These are phyloP conservation scores for Leccinum fallax DNA, from an alignment of 1,284 basidiomycete genomes.

Conservation along the genomic window DNA sequence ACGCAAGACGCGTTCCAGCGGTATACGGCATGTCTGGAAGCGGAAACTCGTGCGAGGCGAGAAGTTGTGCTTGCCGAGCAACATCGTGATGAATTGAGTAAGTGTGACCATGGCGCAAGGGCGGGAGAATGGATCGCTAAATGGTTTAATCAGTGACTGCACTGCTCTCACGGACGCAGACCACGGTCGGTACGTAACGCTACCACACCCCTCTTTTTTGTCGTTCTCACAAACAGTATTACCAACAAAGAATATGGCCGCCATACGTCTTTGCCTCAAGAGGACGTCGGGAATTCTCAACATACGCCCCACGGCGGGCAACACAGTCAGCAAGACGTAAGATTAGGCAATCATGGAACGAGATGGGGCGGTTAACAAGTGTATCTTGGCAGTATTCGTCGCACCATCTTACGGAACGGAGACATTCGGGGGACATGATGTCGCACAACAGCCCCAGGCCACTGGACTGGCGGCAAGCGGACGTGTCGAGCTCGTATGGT, in stretches of 20 bases:
- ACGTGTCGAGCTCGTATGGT: slow-evolving; percentile 49
- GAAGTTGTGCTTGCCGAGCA: slow-evolving; percentile 66
- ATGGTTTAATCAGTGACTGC: slow-evolving; percentile 46
- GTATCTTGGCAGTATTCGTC: slow-evolving; percentile 33
- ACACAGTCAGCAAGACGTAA: slow-evolving; percentile 38
- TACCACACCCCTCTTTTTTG: slow-evolving; percentile 6
- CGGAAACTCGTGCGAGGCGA: slow-evolving; percentile 64
- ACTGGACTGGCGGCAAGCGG: slow-evolving; percentile 54
- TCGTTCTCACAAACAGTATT: slow-evolving; percentile 25
- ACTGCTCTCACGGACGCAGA: slow-evolving; percentile 54
- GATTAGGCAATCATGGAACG: slow-evolving; percentile 23
- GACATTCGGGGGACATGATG: slow-evolving; percentile 37
- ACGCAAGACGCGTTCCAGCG: slow-evolving; percentile 70
- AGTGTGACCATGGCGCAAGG: slow-evolving; percentile 20
- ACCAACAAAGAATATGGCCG: slow-evolving; percentile 35
- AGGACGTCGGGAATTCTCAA: slow-evolving; percentile 36
- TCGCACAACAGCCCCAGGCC: slow-evolving; percentile 44
- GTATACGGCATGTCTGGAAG: slow-evolving; percentile 68
- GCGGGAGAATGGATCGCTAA: slow-evolving; percentile 20
- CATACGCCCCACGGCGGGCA: slow-evolving; percentile 31
- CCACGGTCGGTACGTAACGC: slow-evolving; percentile 36
- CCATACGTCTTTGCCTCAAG: slow-evolving; percentile 34
- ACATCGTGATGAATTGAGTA: slow-evolving; percentile 70
- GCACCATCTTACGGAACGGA: slow-evolving; percentile 37
- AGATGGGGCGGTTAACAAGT: slow-evolving; percentile 22